Base-by-base conservation (phyloP, 2,329 filamentous ascomycete species). In the Venturia pyrina region DNA sequence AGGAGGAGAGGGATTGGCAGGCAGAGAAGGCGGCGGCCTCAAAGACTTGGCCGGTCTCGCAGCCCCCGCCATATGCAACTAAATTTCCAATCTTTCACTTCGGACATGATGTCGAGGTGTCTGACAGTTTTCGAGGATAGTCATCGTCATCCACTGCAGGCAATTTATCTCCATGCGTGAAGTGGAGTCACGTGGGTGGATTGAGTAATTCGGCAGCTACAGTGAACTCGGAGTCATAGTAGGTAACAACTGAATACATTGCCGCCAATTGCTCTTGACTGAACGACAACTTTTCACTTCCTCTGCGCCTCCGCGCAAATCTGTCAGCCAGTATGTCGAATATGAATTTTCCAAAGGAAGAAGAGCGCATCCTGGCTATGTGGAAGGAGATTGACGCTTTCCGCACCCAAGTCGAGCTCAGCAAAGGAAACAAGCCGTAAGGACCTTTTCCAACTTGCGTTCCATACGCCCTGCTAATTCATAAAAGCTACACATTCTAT, bases 341-440 rank as follows among this genome's bases (percentile, higher is more conserved):
- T 74, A 93, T 98, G 80, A 86, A 93, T 79, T 98, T 98, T 77
- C 89, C 93, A 66, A 89, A 90, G 77, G 90, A 95, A 78, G 93
- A 98, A 83, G 89, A 96, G 81, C 85, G 82, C 69, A 85, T 93
- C 76, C 87, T 98, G 77, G 82, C 88, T 75, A 85, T 87, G 79
- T 99, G 93, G 95, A 89, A 88, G 75, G 90, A 95, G 75, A 95
- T 96, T 75, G 85, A 93, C 73, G 95, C 95, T 71, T 98, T 98
- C 77, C 86, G 90, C 75, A 87, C 88, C 69, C 91, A 96, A 81
- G 86, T 93, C 68, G 89, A 95, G 78, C 85, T 98, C 68, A 95
- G 93, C 13, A 85, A 90, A 76, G 90, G 89, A 70, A 86, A 88
- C 68, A 86, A 89, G 69, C 89, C 87, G 65, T 59, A 21, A 59